Conservation (phyloP, 2,329 filamentous ascomycete genomes). For the Cephalotrichum gorgonifer region DNA sequence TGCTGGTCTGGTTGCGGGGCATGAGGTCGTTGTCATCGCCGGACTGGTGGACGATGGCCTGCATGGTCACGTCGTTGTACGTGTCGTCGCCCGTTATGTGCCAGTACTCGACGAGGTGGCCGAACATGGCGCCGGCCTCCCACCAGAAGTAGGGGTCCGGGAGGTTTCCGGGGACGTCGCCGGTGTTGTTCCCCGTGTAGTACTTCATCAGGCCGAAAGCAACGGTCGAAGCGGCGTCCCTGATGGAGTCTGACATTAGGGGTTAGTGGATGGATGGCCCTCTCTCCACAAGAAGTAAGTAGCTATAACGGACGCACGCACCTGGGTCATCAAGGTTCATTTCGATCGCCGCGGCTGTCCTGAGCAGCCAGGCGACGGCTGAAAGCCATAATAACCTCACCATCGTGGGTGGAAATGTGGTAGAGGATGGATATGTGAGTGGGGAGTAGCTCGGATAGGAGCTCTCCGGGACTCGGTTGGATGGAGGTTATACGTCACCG, state of each 20-base stretch:
- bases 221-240: constrained; percentile 33
- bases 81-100: constrained; percentile 54
- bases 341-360: constrained; percentile 6
- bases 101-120: constrained; percentile 64
- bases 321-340: constrained; percentile 19
- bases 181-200: constrained; percentile 48
- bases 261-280: constrained; percentile 11
- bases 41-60: constrained; percentile 51
- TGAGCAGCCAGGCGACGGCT: constrained; percentile 5
- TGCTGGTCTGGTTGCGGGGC: constrained; percentile 54
- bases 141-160: constrained; percentile 61
- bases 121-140: constrained; percentile 64
- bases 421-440: not conserved
- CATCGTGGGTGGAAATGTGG: not conserved
- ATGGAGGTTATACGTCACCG: no score
- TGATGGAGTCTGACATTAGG: constrained; percentile 32
- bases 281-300: not conserved
- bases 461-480: not conserved
- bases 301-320: constrained; percentile 2
- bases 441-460: not conserved
- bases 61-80: constrained; percentile 49
- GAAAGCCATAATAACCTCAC: constrained; percentile 8
- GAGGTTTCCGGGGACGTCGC: constrained; percentile 46
- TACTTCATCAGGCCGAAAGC: constrained; percentile 36
- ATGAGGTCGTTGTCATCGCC: constrained; percentile 52